phyloP scores from a whole-genome alignment of 768 basidiomycete genomes.

The Xerocomus brunneocitrinus region DNA sequence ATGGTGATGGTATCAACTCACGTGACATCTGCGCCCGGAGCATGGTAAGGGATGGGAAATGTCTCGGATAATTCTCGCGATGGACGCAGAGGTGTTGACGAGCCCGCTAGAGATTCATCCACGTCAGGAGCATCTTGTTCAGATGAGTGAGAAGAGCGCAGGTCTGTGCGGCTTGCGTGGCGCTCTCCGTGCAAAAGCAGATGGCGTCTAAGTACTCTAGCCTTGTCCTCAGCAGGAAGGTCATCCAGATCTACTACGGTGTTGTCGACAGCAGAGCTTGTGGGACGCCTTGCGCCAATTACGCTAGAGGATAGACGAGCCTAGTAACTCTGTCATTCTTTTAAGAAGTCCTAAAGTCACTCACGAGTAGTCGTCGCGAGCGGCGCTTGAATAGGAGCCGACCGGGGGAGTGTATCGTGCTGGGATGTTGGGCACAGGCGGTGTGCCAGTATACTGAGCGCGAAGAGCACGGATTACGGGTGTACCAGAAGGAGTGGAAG shows the following conservation, averaged over 20 bases:
- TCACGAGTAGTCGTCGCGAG: conserved; percentile 11
- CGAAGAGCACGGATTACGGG: conserved; percentile 64
- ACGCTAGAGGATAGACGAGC: conserved; percentile 33
- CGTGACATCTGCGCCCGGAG: conserved; percentile 90
- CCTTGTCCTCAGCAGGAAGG: conserved; percentile 79
- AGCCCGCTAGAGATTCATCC: conserved; percentile 20
- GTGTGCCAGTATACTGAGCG: conserved; percentile 59
- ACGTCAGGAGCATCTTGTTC: conserved; percentile 18
- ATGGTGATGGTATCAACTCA: conserved; percentile 40
- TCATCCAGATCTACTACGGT: conserved; percentile 45
- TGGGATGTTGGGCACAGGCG: conserved; percentile 48
- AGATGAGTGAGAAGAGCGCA: conserved; percentile 20
- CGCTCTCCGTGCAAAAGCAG: conserved; percentile 70
- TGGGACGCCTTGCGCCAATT: conserved; percentile 35
- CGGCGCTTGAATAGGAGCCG: conserved; percentile 7
- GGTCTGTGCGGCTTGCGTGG: conserved; percentile 26
- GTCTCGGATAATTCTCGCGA: conserved; percentile 53
- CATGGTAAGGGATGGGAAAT: conserved; percentile 87
- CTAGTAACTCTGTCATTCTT: conserved; percentile 10
- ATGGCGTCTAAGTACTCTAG: conserved; percentile 72
- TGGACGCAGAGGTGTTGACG: conserved; percentile 26
- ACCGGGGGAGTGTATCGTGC: conserved; percentile 50
- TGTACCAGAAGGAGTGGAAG: conserved; percentile 46
- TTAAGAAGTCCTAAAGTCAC: not conserved
- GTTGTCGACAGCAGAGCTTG: conserved; percentile 28